Percentiles rank a stretch among this genome's conserved stretches.
Evolutionary conservation across 2,329 filamentous ascomycete species (phyloP).

Genomic region (Neopestalotiopsis rosae): DNA sequence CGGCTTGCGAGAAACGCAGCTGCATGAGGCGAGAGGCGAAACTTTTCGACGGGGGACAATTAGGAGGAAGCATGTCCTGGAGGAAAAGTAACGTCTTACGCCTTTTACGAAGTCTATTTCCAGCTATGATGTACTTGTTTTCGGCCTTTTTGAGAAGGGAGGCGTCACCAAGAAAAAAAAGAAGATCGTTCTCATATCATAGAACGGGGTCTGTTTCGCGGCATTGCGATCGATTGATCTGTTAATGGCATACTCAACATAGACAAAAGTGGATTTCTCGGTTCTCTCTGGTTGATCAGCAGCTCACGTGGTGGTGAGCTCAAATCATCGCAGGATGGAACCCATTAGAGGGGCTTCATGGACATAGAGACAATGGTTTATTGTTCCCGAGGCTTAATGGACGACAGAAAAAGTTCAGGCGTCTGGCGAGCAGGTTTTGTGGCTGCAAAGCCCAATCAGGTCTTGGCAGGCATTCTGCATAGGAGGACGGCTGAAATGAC

Average conservation of each 20-base stretch:
- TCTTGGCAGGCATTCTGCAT: conserved; percentile 33
- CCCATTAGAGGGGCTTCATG: conserved; percentile 35
- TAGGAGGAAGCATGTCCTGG: conserved; percentile 35
- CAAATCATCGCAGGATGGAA: conserved; percentile 30
- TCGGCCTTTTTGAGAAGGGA: conserved; percentile 34
- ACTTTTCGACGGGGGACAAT: conserved; percentile 32
- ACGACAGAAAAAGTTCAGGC: conserved; percentile 28
- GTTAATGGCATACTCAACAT: conserved; percentile 46
- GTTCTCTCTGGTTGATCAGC: conserved; percentile 53
- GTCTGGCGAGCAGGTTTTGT: conserved; percentile 37
- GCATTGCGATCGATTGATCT: conserved; percentile 35
- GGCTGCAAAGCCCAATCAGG: conserved; percentile 30
- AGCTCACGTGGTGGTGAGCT: conserved; percentile 27
- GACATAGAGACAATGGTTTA: conserved; percentile 39
- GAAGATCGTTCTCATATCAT: conserved; percentile 35
- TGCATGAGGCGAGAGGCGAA: conserved; percentile 35
- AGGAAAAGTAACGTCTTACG: conserved; percentile 27
- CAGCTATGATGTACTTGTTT: conserved; percentile 39
- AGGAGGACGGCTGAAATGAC: conserved; percentile 39
- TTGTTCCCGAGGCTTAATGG: conserved; percentile 32
- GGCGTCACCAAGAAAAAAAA: conserved; percentile 28
- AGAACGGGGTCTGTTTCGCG: conserved; percentile 36
- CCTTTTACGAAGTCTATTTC: conserved; percentile 36
- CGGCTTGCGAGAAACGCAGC: conserved; percentile 35
- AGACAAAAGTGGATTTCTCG: conserved; percentile 73